phyloP scores from a whole-genome alignment of 306 rosid species.

The Cucumis melo region DNA sequence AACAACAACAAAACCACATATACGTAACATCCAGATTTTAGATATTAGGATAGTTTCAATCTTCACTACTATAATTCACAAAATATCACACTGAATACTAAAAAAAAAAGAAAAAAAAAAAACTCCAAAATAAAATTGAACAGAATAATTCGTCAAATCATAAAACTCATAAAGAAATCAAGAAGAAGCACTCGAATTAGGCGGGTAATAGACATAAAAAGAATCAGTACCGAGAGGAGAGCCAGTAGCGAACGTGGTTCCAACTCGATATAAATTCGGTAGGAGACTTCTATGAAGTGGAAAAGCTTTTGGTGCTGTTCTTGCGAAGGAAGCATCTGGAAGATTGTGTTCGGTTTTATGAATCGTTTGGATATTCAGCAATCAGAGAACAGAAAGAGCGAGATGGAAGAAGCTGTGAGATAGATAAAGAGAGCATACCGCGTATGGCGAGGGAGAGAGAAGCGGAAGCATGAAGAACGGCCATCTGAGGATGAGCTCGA shows the following conservation, averaged over 20 bases:
- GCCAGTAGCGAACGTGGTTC: slow-evolving; percentile 47
- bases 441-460: slow-evolving; percentile 42
- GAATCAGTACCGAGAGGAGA: slow-evolving; percentile 44
- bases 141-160: not conserved
- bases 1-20: not conserved
- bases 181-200: not conserved
- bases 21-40: not conserved
- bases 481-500: slow-evolving; percentile 15
- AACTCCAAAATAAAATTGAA: not conserved
- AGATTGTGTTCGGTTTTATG: not conserved
- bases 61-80: not conserved
- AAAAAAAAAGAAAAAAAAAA: not conserved
- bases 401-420: not conserved
- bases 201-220: not conserved
- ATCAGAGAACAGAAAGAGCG: not conserved
- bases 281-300: slow-evolving; percentile 22
- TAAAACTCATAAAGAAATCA: not conserved
- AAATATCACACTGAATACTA: not conserved
- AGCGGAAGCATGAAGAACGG: slow-evolving; percentile 42
- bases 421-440: slow-evolving; percentile 18
- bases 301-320: slow-evolving; percentile 19
- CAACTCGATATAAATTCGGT: slow-evolving; percentile 12
- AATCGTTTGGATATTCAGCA: not conserved
- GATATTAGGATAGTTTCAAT: not conserved
- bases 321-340: slow-evolving; percentile 38